These are phyloP conservation scores for Globisporangium barbulae DNA, from an alignment of 352 stramenopile genomes.

Conservation along the genomic window DNA sequence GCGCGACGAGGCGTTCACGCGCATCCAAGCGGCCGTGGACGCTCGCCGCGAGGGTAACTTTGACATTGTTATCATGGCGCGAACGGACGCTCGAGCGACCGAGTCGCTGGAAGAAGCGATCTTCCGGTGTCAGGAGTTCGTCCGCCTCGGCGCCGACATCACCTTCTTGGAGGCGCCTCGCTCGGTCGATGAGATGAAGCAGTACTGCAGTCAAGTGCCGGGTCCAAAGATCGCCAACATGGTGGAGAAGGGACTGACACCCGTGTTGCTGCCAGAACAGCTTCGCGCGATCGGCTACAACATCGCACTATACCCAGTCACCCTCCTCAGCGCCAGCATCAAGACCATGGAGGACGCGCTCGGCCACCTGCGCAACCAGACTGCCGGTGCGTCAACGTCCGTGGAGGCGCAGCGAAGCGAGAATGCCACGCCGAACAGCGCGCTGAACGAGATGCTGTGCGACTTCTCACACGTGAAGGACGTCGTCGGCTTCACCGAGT, in stretches of 20 bases:
- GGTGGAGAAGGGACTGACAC: constrained; percentile 93
- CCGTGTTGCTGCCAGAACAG: constrained; percentile 81
- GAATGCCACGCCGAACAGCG: constrained; percentile 35
- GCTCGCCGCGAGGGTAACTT: constrained; percentile 79
- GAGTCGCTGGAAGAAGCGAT: constrained; percentile 92
- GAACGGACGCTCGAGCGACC: constrained; percentile 90
- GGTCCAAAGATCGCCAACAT: constrained; percentile 84
- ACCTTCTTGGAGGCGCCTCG: constrained; percentile 94
- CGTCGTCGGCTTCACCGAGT: constrained; percentile 92
- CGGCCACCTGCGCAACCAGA: constrained; percentile 70
- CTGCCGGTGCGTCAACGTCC: background rate
- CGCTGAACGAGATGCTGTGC: constrained; percentile 64
- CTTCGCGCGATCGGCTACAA: constrained; percentile 93
- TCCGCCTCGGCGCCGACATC: constrained; percentile 90
- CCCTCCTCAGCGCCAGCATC: constrained; percentile 91
- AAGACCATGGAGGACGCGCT: constrained; percentile 91
- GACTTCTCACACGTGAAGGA: constrained; percentile 91
- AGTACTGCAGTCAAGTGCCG: constrained; percentile 87
- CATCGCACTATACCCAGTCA: constrained; percentile 93
- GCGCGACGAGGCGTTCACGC: constrained; percentile 82
- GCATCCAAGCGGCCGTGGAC: constrained; percentile 89
- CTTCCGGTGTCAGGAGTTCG: constrained; percentile 89
- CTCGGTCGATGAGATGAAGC: constrained; percentile 89
- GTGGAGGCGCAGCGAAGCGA: constrained; percentile 25
- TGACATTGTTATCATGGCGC: constrained; percentile 92